phyloP scores from a whole-genome alignment of 2,329 filamentous ascomycete genomes.

The Nemania sp. region DNA sequence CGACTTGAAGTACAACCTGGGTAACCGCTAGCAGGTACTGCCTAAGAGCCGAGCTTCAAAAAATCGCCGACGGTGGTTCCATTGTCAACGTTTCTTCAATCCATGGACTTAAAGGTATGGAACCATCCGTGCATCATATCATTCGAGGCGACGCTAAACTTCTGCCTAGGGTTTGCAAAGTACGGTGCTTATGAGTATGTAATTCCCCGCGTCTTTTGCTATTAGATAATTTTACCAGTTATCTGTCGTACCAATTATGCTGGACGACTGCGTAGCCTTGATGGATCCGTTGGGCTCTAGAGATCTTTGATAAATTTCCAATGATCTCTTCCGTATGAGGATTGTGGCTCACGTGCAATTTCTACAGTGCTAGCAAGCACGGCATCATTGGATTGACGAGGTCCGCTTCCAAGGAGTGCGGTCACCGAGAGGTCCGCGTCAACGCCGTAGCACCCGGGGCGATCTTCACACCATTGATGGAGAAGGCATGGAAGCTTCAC shows the following conservation, averaged over 20 bases:
- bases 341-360: constrained; percentile 17
- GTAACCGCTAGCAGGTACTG: constrained; percentile 43
- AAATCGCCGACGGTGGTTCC: constrained; percentile 54
- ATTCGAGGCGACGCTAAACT: constrained; percentile 23
- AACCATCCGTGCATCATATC: constrained; percentile 36
- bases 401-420: constrained; percentile 44
- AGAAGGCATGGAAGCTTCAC: constrained; percentile 45
- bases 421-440: constrained; percentile 48
- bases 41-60: constrained; percentile 49
- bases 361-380: constrained; percentile 27
- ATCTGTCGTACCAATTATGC: background rate
- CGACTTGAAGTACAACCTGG: background rate
- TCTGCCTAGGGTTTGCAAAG: constrained; percentile 43
- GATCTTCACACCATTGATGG: constrained; percentile 55
- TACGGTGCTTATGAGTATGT: constrained; percentile 44
- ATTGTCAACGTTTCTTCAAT: constrained; percentile 63
- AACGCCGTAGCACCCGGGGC: constrained; percentile 54
- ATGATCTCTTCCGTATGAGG: no score
- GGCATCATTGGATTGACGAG: constrained; percentile 44
- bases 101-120: constrained; percentile 50
- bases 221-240: background rate
- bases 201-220: background rate
- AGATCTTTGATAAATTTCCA: background rate
- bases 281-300: background rate
- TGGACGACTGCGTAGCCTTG: background rate